Conservation (phyloP, 1,284 basidiomycete species). For the Irpex rosettiformis region DNA sequence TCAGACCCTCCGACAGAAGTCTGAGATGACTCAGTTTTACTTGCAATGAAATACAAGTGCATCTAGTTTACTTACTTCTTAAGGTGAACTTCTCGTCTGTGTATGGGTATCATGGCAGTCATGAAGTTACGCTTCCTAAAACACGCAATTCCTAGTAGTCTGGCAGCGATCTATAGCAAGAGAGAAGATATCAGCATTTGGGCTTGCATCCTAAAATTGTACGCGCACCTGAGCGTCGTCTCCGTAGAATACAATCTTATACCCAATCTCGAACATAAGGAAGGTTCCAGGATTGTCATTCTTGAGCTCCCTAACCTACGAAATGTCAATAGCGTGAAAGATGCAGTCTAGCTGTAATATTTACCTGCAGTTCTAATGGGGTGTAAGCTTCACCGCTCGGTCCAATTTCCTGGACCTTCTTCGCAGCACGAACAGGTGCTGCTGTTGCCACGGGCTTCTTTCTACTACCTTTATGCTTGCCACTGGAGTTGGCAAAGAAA, state of each 20-base stretch:
- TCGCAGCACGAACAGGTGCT: slow-evolving; percentile 25
- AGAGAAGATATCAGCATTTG: not conserved
- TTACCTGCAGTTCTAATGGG: slow-evolving; percentile 79
- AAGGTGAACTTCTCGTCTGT: slow-evolving; percentile 82
- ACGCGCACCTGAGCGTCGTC: slow-evolving; percentile 77
- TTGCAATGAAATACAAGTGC: not conserved
- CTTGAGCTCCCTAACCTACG: slow-evolving; percentile 68
- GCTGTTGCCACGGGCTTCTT: slow-evolving; percentile 27
- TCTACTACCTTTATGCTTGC: slow-evolving; percentile 26
- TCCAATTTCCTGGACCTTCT: slow-evolving; percentile 54
- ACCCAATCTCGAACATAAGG: slow-evolving; percentile 86
- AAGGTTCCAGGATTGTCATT: slow-evolving; percentile 71
- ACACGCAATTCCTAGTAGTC: slow-evolving; percentile 80
- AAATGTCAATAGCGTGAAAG: slow-evolving; percentile 10
- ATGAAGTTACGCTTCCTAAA: slow-evolving; percentile 80
- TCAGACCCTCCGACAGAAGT: slow-evolving; percentile 82
- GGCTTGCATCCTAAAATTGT: not conserved
- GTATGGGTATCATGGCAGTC: slow-evolving; percentile 80
- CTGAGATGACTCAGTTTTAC: slow-evolving; percentile 34
- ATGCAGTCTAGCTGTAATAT: slow-evolving; percentile 2
- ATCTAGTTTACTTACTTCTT: slow-evolving; percentile 60
- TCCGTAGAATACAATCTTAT: slow-evolving; percentile 87
- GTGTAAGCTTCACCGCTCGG: slow-evolving; percentile 81
- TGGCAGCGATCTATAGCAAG: slow-evolving; percentile 66
- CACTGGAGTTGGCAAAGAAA: slow-evolving; percentile 40